These are phyloP conservation scores for Sugiyamaella boreocaroliniensis DNA, from an alignment of 805 yeast genomes.

Conservation along the genomic window DNA sequence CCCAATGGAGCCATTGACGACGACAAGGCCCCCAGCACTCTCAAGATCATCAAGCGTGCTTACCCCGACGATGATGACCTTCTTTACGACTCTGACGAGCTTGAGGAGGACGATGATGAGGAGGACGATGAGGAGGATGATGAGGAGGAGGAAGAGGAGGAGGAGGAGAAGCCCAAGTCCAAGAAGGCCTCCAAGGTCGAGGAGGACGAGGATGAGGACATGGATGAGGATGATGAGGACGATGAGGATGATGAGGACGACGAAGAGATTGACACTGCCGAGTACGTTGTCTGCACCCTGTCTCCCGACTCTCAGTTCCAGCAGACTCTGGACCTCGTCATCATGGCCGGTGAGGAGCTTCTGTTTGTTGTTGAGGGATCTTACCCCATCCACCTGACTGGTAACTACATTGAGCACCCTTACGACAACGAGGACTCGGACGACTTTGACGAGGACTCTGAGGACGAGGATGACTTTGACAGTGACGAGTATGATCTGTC, in stretches of 20 bases:
- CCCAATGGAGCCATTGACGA: conserved; percentile 69
- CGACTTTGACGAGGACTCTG: conserved; percentile 39
- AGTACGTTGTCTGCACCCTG: conserved; percentile 79
- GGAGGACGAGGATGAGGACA: conserved; percentile 35
- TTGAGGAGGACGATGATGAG: conserved; percentile 31
- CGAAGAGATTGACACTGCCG: conserved; percentile 68
- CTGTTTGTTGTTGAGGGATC: conserved; percentile 94
- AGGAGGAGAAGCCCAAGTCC: conserved; percentile 43
- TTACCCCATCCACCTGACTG: conserved; percentile 83
- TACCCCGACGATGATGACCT: conserved; percentile 27
- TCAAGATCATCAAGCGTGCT: conserved; percentile 77
- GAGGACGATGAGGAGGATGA: conserved; percentile 34
- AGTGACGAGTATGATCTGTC: conserved; percentile 31
- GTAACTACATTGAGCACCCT: conserved; percentile 96
- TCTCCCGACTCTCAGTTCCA: conserved; percentile 76
- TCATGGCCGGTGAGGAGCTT: conserved; percentile 90
- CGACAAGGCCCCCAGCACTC: conserved; percentile 59
- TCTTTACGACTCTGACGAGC: conserved; percentile 25
- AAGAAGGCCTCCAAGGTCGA: conserved; percentile 34
- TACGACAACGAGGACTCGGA: conserved; percentile 57
- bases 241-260: conserved; percentile 47
- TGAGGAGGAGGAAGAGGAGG: conserved; percentile 31
- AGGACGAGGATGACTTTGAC: conserved; percentile 27
- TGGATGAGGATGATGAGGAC: conserved; percentile 45
- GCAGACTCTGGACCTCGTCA: conserved; percentile 84